phyloP scores from a whole-genome alignment of 768 basidiomycete genomes.

The Lyophyllum decastes region DNA sequence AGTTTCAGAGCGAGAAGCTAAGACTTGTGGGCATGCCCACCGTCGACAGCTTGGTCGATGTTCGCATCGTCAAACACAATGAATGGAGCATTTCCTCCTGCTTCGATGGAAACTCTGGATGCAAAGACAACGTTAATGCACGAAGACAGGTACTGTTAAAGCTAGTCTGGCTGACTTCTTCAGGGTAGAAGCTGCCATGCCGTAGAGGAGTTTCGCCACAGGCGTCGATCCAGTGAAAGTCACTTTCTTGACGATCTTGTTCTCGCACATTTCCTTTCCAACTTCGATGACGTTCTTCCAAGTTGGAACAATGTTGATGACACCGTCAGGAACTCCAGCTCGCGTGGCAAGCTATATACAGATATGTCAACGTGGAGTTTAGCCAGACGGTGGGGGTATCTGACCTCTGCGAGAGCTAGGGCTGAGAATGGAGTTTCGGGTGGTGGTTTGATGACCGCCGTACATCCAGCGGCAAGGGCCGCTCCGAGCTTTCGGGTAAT shows the following conservation, averaged over 20 bases:
- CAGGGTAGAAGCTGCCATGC: constrained; percentile 71
- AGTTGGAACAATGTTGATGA: constrained; percentile 92
- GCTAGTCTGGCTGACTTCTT: constrained; percentile 64
- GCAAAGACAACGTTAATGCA: constrained; percentile 2
- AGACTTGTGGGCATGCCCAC: constrained; percentile 35
- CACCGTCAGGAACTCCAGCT: constrained; percentile 94
- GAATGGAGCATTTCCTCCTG: constrained; percentile 94
- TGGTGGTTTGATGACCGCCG: constrained; percentile 92
- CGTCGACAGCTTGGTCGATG: constrained; percentile 87
- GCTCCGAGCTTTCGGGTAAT: constrained; percentile 88
- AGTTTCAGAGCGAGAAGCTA: neutral
- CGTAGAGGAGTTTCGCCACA: constrained; percentile 76
- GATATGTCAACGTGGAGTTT: neutral
- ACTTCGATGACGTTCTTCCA: constrained; percentile 83
- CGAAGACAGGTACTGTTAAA: neutral
- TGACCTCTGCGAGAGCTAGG: constrained; percentile 87
- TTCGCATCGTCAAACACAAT: constrained; percentile 98
- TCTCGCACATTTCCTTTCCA: constrained; percentile 93
- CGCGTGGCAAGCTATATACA: constrained; percentile 66
- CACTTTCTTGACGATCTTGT: constrained; percentile 81
- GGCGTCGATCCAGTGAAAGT: constrained; percentile 89
- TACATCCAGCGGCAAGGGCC: constrained; percentile 95
- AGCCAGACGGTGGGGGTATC: neutral
- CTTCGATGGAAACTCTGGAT: constrained; percentile 71
- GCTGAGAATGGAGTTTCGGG: constrained; percentile 94